A percentile compares a stretch with the other conserved stretches of the same genome.
phyloP scores from a whole-genome alignment of 805 yeast species.

The Kodamaea nitidulidarum region DNA sequence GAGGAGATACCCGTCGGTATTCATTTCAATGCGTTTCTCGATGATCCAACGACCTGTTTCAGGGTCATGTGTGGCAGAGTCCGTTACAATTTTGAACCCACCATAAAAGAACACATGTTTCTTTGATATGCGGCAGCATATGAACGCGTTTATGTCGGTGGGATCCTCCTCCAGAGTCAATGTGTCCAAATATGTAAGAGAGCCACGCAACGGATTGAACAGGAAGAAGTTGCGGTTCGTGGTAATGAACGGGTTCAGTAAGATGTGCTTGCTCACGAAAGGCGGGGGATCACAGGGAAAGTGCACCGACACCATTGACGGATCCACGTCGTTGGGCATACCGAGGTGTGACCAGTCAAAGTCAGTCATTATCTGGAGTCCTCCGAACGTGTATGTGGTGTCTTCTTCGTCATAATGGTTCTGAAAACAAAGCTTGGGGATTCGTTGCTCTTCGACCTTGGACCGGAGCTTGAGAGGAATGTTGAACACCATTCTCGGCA shows the following conservation, averaged over 20 bases:
- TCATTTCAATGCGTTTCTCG: slow-evolving; percentile 44
- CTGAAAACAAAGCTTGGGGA: slow-evolving; percentile 29
- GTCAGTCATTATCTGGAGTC: slow-evolving; percentile 19
- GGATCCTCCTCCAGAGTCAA: slow-evolving; percentile 43
- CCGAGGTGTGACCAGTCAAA: slow-evolving; percentile 24
- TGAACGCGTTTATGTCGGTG: slow-evolving; percentile 47
- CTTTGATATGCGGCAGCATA: slow-evolving; percentile 48
- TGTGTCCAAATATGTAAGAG: slow-evolving; percentile 26
- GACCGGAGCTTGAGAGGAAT: slow-evolving; percentile 12
- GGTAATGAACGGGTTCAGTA: slow-evolving; percentile 43
- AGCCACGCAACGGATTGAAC: slow-evolving; percentile 31
- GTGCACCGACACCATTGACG: slow-evolving; percentile 31
- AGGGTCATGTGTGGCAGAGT: slow-evolving; percentile 20
- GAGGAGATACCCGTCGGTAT: slow-evolving; percentile 54
- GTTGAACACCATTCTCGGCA: slow-evolving; percentile 24
- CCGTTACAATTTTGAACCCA: slow-evolving; percentile 49
- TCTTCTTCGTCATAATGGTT: slow-evolving; percentile 31
- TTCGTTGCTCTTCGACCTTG: slow-evolving; percentile 6
- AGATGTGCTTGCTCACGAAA: slow-evolving; percentile 30
- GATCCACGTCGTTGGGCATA: slow-evolving; percentile 28
- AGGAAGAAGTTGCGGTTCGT: slow-evolving; percentile 23
- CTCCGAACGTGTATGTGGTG: slow-evolving; percentile 35
- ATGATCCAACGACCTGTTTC: slow-evolving; percentile 32
- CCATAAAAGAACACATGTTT: slow-evolving; percentile 62
- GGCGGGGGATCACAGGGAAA: slow-evolving; percentile 40